Evolutionary conservation across 139 green algal species (phyloP).

Genomic region (Desmodesmus armatus): DNA sequence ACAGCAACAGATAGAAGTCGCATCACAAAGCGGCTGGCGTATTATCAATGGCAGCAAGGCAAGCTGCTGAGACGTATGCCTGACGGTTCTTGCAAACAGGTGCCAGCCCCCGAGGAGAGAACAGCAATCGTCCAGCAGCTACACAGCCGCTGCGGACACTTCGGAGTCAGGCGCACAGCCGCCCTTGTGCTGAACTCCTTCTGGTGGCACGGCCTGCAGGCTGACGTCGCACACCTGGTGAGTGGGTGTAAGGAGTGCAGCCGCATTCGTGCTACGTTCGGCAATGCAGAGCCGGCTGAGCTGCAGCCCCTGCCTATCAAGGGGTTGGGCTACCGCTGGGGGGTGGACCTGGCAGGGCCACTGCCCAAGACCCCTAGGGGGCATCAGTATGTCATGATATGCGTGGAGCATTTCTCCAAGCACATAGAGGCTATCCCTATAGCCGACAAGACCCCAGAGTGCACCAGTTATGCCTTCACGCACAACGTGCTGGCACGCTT

Average conservation of each 20-base stretch:
- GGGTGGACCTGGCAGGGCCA: slow-evolving; percentile 19
- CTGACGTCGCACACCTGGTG: not conserved
- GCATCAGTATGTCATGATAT: slow-evolving; percentile 32
- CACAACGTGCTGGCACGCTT: not conserved
- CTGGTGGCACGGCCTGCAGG: slow-evolving; percentile 6
- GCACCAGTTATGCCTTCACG: not conserved
- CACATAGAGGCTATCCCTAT: slow-evolving; percentile 18
- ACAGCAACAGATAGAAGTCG: not conserved
- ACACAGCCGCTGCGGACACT: not conserved
- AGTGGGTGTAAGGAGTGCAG: not conserved
- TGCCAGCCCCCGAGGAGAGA: not conserved
- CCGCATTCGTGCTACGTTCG: not conserved
- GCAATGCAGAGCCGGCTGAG: not conserved
- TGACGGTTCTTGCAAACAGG: not conserved
- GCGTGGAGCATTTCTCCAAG: slow-evolving; percentile 42
- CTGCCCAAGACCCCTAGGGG: not conserved
- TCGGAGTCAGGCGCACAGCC: not conserved
- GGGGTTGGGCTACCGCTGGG: slow-evolving; percentile 45
- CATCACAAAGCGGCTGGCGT: not conserved
- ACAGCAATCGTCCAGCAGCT: not conserved
- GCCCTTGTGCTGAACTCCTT: not conserved
- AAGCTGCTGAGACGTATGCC: not conserved
- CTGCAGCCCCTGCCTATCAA: slow-evolving; percentile 42
- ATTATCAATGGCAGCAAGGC: not conserved
- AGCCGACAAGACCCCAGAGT: not conserved